Base-by-base conservation (phyloP, 441 rosid genomes). In the Syzygium malaccense region DNA sequence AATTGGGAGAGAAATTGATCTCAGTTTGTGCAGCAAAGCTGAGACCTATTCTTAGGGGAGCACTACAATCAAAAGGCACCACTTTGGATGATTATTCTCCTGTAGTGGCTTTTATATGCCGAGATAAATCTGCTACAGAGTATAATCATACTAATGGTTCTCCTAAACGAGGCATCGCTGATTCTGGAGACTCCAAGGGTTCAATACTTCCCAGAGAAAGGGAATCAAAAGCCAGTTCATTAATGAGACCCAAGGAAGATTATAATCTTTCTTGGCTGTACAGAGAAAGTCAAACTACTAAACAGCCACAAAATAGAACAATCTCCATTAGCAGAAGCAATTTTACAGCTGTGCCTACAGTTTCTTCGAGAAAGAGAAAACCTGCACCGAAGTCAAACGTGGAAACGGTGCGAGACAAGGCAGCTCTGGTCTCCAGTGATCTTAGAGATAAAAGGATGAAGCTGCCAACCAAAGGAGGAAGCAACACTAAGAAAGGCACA, bases 271-370 rank as follows among this genome's bases (percentile, higher is more conserved):
- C 79, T 68, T 68, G 79, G 79, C 79, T 19, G 79, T 18, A 33
- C 0, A 33, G 25, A 68, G 79, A 68, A 25, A n/a, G 86, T 33
- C 14, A 19, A 66, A 68, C 48, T 18, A 68, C 79, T 32, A 0
- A 19, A 33, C 0, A 33, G 0, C 8, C 0, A 20, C 79, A 68
- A 0, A 68, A 68, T 33, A 68, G 79, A 33, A 33, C 48, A 26
- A 68, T 68, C 48, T 68, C 45, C 26, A 0, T 68, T 0, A 33
- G 48, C 14, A 68, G 48, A 71, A 0, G 14, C 12, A 37, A 33
- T 68, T 49, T 37, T 71, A 20, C 80, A 37, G 49, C 17, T 10
- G 23, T 37, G 28, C 49, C 80, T 71, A 25, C 15, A 37, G 80
- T 37, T 71, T 71, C 80, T 71, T 37, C 28, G 9, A 37, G 28